Evolutionary conservation across 352 stramenopile genomes (phyloP).

Genomic region (Pythium grandisporangium): DNA sequence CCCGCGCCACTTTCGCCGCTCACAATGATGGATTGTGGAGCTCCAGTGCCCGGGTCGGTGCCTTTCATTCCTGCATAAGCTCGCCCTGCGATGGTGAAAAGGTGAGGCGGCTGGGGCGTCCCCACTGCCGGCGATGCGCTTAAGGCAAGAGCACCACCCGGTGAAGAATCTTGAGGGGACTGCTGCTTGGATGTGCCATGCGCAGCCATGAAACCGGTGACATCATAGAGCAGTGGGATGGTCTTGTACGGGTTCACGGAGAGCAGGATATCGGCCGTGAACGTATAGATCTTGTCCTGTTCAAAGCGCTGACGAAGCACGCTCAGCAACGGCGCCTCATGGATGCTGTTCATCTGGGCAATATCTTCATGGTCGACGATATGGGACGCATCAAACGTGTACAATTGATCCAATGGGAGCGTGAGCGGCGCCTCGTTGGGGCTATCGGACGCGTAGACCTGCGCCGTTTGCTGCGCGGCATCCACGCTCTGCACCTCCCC

Average conservation of each 20-base stretch:
- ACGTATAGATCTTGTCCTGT: slow-evolving; percentile 79
- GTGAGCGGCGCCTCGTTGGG: slow-evolving; percentile 53
- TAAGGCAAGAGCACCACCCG: no score
- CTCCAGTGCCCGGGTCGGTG: slow-evolving; percentile 30
- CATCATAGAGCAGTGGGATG: slow-evolving; percentile 76
- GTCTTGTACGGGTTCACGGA: slow-evolving; percentile 85
- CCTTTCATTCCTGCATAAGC: slow-evolving; percentile 70
- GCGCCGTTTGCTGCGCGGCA: slow-evolving; percentile 30
- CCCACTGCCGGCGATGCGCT: no score
- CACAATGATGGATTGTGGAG: slow-evolving; percentile 91
- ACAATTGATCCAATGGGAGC: slow-evolving; percentile 39
- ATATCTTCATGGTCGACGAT: slow-evolving; percentile 81
- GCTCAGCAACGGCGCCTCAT: slow-evolving; percentile 76
- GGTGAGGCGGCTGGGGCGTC: slow-evolving; percentile 57
- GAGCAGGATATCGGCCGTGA: slow-evolving; percentile 76
- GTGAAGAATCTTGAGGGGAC: no score
- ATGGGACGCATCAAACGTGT: slow-evolving; percentile 77
- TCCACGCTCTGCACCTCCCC: slow-evolving; percentile 54
- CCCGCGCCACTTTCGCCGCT: slow-evolving; percentile 89
- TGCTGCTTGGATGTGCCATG: slow-evolving; percentile 10
- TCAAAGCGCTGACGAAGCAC: slow-evolving; percentile 77
- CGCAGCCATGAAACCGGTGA: slow-evolving; percentile 62
- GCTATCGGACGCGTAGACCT: slow-evolving; percentile 52
- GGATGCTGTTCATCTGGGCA: slow-evolving; percentile 87
- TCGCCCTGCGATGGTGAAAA: slow-evolving; percentile 78